A percentile compares a stretch with the other conserved stretches of the same genome.
Conservation (phyloP, 768 basidiomycete genomes). For the Trametes gibbosa region DNA sequence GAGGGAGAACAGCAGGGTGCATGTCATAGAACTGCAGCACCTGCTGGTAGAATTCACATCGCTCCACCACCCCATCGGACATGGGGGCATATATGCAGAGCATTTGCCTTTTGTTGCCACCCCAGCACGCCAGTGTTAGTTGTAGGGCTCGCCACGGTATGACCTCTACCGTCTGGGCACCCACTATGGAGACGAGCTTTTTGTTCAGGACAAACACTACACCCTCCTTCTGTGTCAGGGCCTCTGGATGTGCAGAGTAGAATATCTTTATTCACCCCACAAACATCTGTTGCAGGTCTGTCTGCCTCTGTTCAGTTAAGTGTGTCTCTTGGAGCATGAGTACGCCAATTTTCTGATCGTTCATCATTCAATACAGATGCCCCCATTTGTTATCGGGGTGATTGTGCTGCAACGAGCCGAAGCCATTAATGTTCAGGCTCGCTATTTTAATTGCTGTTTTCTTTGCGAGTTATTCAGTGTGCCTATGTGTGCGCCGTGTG, state of each 20-base stretch:
- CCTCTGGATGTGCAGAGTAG: neutral
- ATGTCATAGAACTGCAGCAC: neutral
- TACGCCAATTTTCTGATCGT: neutral
- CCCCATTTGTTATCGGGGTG: no score
- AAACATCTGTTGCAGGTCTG: neutral
- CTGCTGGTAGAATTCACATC: neutral
- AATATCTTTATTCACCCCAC: neutral
- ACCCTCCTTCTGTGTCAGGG: conserved; percentile 1
- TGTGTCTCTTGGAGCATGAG: conserved; percentile 15
- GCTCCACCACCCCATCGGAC: neutral
- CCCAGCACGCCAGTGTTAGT: neutral
- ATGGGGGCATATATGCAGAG: neutral
- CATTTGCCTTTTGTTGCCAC: neutral
- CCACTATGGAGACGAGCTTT: neutral
- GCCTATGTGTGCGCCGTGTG: no score
- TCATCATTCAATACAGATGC: conserved; percentile 1
- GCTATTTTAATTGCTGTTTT: conserved; percentile 17
- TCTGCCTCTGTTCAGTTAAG: neutral
- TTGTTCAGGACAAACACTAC: neutral
- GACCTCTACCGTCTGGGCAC: neutral
- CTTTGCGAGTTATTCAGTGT: neutral
- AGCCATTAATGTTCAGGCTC: conserved; percentile 10
- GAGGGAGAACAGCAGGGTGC: neutral
- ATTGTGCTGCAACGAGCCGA: neutral
- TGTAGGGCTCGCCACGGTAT: neutral